Base-by-base conservation (phyloP, 1,284 basidiomycete species). In the Cryptococcus sp. region DNA sequence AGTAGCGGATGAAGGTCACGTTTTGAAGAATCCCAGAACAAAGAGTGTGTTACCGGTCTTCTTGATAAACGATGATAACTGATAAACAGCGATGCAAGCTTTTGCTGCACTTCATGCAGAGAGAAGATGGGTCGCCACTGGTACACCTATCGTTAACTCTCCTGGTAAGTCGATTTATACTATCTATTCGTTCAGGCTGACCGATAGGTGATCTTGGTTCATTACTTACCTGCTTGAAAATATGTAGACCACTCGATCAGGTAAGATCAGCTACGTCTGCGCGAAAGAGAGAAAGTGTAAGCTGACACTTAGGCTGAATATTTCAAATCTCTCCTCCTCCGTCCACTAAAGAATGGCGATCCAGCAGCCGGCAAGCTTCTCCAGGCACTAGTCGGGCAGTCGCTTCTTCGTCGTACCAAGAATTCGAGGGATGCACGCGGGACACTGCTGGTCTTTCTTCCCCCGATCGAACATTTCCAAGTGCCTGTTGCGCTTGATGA, bases 1-100 rank as follows among this genome's bases (percentile, higher is more conserved):
- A 34, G 83, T 94, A 28, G 78, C 93, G 2, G 91, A 94, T 58
- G 91, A 94, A 73, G 91, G 88, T 0, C 91, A 94, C 64, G 84
- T 73, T 18, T 85, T 93, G 57, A 84, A 89, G 50, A 94, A 93
- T 64, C 82, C 86, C 1, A 85, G 81, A 67, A 88, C 91, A 0
- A 88, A 89, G 76, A 88, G 71, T 72, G 40, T 41, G 66, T 61
- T 10, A 16, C 21, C 37, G 10, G 1, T 5, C 25, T 28, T 11
- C 42, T 14, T 21, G n/a, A 41, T 18, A 23, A 18, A n/a, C 22
- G 2, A 34, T 9, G 16, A 2, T 11, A 13, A 45, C 45, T 48
- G 45, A 52, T 34, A 24, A 50, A 5, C 49, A 73, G 71, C 87
- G 82, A 82, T 87, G 0, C 79, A 82, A 59, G 85, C 86, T 0